These are phyloP conservation scores for Leccinum olivaceopallidum DNA, from an alignment of 768 basidiomycete genomes.

Conservation along the genomic window DNA sequence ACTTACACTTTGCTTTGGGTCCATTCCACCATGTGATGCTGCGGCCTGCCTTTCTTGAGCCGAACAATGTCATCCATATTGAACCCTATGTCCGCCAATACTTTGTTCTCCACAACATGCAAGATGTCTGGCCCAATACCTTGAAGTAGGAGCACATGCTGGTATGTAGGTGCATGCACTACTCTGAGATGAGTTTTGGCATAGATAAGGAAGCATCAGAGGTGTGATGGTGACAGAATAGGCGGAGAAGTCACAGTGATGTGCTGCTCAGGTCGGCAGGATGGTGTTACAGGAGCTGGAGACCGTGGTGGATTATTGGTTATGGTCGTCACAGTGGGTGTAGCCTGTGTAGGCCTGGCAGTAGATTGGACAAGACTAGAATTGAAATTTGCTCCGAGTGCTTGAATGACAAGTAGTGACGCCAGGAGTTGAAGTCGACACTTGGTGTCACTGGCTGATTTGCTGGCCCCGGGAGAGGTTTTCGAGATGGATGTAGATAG, in stretches of 20 bases:
- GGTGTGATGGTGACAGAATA: conserved; percentile 2
- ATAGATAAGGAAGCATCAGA: conserved; percentile 5
- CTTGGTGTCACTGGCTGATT: background rate
- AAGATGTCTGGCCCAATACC: too few relatives aligned
- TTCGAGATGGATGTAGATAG: background rate
- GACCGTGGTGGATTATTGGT: too few relatives aligned
- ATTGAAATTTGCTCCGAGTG: background rate
- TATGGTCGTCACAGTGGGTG: background rate
- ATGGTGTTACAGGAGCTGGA: background rate
- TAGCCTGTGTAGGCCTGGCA: background rate
- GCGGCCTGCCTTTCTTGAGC: too few relatives aligned
- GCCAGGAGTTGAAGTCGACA: conserved; percentile 3
- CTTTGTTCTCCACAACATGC: too few relatives aligned
- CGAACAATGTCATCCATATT: too few relatives aligned
- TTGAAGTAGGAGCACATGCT: too few relatives aligned
- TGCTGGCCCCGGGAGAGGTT: background rate
- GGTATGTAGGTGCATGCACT: too few relatives aligned
- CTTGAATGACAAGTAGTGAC: conserved; percentile 9
- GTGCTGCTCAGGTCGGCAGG: background rate
- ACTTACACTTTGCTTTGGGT: too few relatives aligned
- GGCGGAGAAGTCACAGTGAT: background rate
- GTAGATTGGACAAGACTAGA: background rate
- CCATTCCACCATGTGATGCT: too few relatives aligned
- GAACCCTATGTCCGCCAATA: too few relatives aligned
- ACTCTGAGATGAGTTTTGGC: conserved; percentile 1